Percentiles rank a stretch among this genome's conserved stretches.
Conservation (phyloP, 208 protist species). For the Herpetomonas samuelpessoai region DNA sequence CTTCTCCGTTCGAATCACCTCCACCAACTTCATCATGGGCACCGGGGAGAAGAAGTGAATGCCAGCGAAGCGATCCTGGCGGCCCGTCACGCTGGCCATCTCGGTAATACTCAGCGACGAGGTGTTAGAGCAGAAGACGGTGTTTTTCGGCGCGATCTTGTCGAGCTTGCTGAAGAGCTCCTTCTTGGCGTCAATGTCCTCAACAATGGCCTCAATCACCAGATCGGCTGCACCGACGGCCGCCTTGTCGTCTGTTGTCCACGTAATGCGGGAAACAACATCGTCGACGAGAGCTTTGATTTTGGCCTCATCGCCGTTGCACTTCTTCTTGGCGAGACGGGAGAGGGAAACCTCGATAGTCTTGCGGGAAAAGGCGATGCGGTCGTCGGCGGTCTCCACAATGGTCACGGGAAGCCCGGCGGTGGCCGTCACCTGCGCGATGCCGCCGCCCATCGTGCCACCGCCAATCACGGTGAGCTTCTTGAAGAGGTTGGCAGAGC, state of each 20-base stretch:
- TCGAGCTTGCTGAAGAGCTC: conserved; percentile 49
- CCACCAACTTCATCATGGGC: conserved; percentile 89
- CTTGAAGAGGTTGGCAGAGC: conserved; percentile 17
- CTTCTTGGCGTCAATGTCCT: conserved; percentile 67
- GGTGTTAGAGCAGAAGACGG: conserved; percentile 87
- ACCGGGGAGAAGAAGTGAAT: conserved; percentile 93
- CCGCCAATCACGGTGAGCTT: conserved; percentile 33
- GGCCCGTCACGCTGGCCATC: conserved; percentile 49
- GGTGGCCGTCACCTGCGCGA: conserved; percentile 42
- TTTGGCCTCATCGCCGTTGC: conserved; percentile 22
- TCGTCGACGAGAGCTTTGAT: conserved; percentile 24
- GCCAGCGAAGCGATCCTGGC: conserved; percentile 69
- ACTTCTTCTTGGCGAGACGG: conserved; percentile 53
- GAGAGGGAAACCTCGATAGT: conserved; percentile 33
- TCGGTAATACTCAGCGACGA: conserved; percentile 72
- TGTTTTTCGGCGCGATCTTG: conserved; percentile 42
- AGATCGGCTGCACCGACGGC: conserved; percentile 42
- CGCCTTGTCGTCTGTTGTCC: conserved; percentile 46
- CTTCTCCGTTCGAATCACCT: conserved; percentile 70
- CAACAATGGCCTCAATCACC: conserved; percentile 64
- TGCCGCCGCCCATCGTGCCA: conserved; percentile 63
- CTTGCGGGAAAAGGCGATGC: conserved; percentile 38
- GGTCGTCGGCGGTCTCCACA: conserved; percentile 27
- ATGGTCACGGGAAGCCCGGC: conserved; percentile 22
- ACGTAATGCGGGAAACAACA: conserved; percentile 22